phyloP scores from a whole-genome alignment of 495 filamentous ascomycete genomes.

The Tuber melanosporum region DNA sequence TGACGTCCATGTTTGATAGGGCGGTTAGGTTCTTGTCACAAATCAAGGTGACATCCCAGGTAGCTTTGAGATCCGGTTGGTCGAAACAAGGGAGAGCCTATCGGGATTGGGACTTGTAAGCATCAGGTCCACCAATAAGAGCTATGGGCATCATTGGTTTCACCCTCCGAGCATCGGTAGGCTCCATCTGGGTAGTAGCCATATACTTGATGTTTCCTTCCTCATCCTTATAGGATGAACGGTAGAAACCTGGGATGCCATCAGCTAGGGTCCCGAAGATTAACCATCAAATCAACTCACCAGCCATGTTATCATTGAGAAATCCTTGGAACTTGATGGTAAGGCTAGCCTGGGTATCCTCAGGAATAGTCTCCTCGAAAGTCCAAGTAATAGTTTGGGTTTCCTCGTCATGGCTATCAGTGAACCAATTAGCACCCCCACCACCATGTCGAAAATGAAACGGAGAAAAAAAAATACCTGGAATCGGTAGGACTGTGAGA shows the following conservation, averaged over 20 bases:
- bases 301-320: slow-evolving; percentile 74
- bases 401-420: slow-evolving; percentile 52
- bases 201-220: slow-evolving; percentile 59
- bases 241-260: slow-evolving; percentile 53
- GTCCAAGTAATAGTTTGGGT: slow-evolving; percentile 59
- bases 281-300: slow-evolving; percentile 35
- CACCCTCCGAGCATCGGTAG: slow-evolving; percentile 62
- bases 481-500: slow-evolving; percentile 37
- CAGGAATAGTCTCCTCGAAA: slow-evolving; percentile 55
- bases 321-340: slow-evolving; percentile 61
- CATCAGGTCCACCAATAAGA: not conserved
- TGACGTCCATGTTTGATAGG: slow-evolving; percentile 75
- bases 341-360: slow-evolving; percentile 57
- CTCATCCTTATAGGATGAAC: slow-evolving; percentile 63
- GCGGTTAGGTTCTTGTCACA: slow-evolving; percentile 67
- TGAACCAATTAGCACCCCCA: not conserved
- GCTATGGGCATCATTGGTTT: not conserved
- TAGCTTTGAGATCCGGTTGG: slow-evolving; percentile 67
- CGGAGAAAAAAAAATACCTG: slow-evolving; percentile 40
- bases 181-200: slow-evolving; percentile 77
- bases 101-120: slow-evolving; percentile 5
- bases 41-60: slow-evolving; percentile 66
- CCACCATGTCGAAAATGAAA: not conserved
- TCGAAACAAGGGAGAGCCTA: slow-evolving; percentile 70
- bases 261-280: slow-evolving; percentile 10